Evolutionary conservation across 805 yeast genomes (phyloP).

Genomic region (Ogataea nonfermentans): DNA sequence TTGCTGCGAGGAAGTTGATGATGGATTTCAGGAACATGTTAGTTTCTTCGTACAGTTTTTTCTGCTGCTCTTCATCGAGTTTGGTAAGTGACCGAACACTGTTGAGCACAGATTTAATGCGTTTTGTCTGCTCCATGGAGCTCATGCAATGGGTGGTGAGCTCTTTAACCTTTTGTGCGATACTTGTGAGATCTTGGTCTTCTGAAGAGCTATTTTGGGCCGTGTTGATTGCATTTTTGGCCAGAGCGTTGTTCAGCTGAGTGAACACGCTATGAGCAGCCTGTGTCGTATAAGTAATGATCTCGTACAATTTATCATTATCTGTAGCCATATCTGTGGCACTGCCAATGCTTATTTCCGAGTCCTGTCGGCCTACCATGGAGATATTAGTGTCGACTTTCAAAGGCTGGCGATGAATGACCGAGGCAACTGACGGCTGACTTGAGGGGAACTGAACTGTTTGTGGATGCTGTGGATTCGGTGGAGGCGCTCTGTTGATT

Average conservation of each 20-base stretch:
- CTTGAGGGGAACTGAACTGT: conserved; percentile 15
- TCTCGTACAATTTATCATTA: conserved; percentile 30
- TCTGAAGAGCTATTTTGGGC: conserved; percentile 35
- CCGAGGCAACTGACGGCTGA: conserved; percentile 16
- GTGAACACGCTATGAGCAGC: conserved; percentile 76
- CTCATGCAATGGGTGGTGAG: conserved; percentile 72
- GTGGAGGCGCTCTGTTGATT: conserved; percentile 22
- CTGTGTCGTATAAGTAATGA: conserved; percentile 32
- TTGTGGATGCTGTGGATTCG: conserved; percentile 23
- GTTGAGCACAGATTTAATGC: conserved; percentile 54
- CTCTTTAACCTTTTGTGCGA: conserved; percentile 69
- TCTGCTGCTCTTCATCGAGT: conserved; percentile 47
- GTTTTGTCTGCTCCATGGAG: conserved; percentile 79
- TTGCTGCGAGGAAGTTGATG: conserved; percentile 77
- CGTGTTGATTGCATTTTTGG: conserved; percentile 58
- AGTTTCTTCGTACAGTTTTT: conserved; percentile 80
- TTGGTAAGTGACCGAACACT: conserved; percentile 38
- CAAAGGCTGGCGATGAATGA: conserved; percentile 24
- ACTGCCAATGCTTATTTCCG: conserved; percentile 26
- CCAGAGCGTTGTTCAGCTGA: conserved; percentile 66
- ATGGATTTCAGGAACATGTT: conserved; percentile 80
- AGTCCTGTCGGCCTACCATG: conserved; percentile 28
- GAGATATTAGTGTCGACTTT: conserved; percentile 26
- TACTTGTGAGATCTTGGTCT: conserved; percentile 31
- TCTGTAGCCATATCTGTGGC: conserved; percentile 19